These are phyloP conservation scores for Penicillium hordei DNA, from an alignment of 2,329 filamentous ascomycete species.

Conservation along the genomic window DNA sequence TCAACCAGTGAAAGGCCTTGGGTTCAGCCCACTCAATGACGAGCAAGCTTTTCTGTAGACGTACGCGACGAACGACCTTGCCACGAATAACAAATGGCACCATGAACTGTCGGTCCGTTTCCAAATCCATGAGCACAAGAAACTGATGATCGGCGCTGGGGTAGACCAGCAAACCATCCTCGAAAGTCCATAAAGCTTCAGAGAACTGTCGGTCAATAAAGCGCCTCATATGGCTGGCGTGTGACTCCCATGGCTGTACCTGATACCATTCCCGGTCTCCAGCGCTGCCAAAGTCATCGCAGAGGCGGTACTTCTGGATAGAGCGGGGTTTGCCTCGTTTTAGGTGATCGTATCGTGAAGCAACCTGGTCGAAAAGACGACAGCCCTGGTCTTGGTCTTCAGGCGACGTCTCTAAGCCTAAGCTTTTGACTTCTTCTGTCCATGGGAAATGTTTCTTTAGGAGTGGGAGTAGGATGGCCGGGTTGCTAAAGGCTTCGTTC, in stretches of 20 bases:
- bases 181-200: conserved; percentile 55
- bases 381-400: conserved; percentile 17
- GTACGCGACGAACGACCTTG: conserved; percentile 56
- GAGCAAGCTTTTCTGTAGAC: conserved; percentile 56
- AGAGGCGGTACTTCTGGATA: conserved; percentile 48
- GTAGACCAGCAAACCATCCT: conserved; percentile 59
- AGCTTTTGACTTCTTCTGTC: conserved; percentile 54
- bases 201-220: conserved; percentile 37
- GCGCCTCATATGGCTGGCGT: conserved; percentile 37
- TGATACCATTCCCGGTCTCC: conserved; percentile 42
- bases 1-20: conserved; percentile 53
- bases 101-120: conserved; percentile 41
- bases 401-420: conserved; percentile 9
- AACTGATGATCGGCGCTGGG: conserved; percentile 39
- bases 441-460: conserved; percentile 55
- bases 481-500: conserved; percentile 52
- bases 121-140: conserved; percentile 53
- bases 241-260: conserved; percentile 45
- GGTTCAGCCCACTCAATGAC: conserved; percentile 64
- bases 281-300: conserved; percentile 36
- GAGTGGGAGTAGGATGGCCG: conserved; percentile 49
- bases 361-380: conserved; percentile 50
- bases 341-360: conserved; percentile 57
- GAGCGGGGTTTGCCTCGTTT: conserved; percentile 49
- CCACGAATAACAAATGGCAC: conserved; percentile 54